Base-by-base conservation (phyloP, 2,329 filamentous ascomycete genomes). In the Penicillium fuscoglaucum region DNA sequence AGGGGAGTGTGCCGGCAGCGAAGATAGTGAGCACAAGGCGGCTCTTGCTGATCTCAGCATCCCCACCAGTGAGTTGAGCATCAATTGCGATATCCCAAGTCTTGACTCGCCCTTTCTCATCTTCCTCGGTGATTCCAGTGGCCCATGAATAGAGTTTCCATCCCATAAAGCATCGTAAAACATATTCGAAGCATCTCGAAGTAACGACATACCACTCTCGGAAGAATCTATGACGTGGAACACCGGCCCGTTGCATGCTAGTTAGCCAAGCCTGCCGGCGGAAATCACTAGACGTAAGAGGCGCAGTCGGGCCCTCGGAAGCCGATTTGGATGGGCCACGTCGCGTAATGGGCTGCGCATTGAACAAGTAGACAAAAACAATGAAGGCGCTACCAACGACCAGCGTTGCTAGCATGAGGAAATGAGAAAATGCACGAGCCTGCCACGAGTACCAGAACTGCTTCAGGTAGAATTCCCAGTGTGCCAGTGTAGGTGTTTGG, bases 71-170 rank as follows among this genome's bases (percentile, higher is more conserved):
- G 21, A 98, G 83, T 73, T 97, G 93, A 28, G 93, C 92, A 74
- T 98, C 93, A 55, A 97, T 84, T 15, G 93, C 93, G 68, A 96
- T 96, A 35, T 89, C 85, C 93, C 93, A 98, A 0, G 92, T 91
- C 77, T 96, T 95, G 68, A 96, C 84, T 29, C 93, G 86, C 7
- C 91, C 93, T 52, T 84, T 85, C 73, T 97, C 93, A 72, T 96
- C 88, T 58, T 96, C 91, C 65, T 89, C 87, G 1, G 89, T 93
- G 48, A 90, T 84, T 0, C 91, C 91, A 2, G 90, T 93, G 40
- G 96, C 78, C 70, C 87, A 82, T 57, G 92, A 88, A 72, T 95
- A 97, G 10, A 88, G 82, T 29, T 88, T 84, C 65, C 87, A 83
- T 40, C 93, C 93, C 61, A 96, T 85, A 0, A 90, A 74, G 64